Evolutionary conservation across 305 asterid species (phyloP).

Genomic region (Solanum hybrid): DNA sequence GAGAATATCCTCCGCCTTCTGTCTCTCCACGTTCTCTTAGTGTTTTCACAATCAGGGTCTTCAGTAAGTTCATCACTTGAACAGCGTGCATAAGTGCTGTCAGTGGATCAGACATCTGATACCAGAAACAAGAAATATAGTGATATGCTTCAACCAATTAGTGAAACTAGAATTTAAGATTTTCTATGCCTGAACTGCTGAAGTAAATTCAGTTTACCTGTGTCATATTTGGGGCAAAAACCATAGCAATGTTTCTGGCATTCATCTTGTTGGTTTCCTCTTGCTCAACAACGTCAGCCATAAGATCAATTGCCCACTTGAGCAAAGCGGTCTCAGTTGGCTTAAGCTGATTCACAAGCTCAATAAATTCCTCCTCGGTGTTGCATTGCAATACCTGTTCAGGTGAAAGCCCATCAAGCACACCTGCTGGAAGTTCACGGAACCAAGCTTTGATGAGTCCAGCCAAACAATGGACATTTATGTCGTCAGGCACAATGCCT

Average conservation of each 20-base stretch:
- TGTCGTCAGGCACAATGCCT: slow-evolving; percentile 79
- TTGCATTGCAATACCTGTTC: slow-evolving; percentile 79
- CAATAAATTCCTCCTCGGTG: slow-evolving; percentile 65
- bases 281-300: slow-evolving; percentile 94
- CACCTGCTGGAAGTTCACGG: slow-evolving; percentile 85
- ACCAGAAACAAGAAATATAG: slow-evolving; percentile 5
- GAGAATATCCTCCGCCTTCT: slow-evolving; percentile 45
- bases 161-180: not conserved
- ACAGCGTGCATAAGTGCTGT: slow-evolving; percentile 97
- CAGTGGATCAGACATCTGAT: slow-evolving; percentile 91
- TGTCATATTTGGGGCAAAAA: slow-evolving; percentile 93
- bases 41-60: slow-evolving; percentile 67
- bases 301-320: slow-evolving; percentile 87
- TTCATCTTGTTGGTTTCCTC: slow-evolving; percentile 90
- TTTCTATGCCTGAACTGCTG: not conserved
- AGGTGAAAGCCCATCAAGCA: slow-evolving; percentile 81
- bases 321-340: slow-evolving; percentile 78
- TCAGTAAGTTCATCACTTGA: slow-evolving; percentile 94
- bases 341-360: slow-evolving; percentile 59
- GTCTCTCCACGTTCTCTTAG: slow-evolving; percentile 66
- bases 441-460: slow-evolving; percentile 97
- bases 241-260: slow-evolving; percentile 93
- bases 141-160: not conserved
- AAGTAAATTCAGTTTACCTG: slow-evolving; percentile 33
- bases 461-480: slow-evolving; percentile 87